Evolutionary conservation across 768 basidiomycete species (phyloP).

Genomic region (Leccinum uliginosum): DNA sequence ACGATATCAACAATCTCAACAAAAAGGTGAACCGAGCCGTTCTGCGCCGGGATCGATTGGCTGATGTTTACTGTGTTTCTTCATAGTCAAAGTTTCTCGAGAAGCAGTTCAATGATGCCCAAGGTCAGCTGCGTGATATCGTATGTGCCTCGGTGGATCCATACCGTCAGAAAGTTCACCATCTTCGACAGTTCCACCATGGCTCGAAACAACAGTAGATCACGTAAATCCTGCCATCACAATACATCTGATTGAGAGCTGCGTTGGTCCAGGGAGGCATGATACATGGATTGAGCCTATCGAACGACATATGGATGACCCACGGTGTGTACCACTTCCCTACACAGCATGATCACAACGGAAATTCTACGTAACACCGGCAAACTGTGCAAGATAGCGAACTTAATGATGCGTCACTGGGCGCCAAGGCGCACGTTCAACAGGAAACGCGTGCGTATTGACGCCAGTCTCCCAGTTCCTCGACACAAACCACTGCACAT

Average conservation of each 20-base stretch:
- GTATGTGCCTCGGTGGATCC: constrained; percentile 38
- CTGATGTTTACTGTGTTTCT: not conserved
- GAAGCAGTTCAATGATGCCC: constrained; percentile 90
- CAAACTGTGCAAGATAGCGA: not conserved
- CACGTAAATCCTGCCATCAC: not conserved
- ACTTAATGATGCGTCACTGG: constrained; percentile 5
- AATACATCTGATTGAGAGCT: constrained; percentile 9
- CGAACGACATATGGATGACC: not conserved
- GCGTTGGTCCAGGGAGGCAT: not conserved
- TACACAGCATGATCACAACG: not conserved
- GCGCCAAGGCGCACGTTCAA: constrained; percentile 14
- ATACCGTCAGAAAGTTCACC: constrained; percentile 3
- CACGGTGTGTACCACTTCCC: constrained; percentile 1
- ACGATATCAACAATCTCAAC: constrained; percentile 74
- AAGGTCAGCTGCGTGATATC: constrained; percentile 80
- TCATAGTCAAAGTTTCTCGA: constrained; percentile 82
- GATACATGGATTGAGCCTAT: not conserved
- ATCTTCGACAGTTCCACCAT: constrained; percentile 27
- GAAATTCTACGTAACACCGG: not conserved
- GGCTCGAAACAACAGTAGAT: constrained; percentile 22
- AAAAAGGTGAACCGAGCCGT: constrained; percentile 66
- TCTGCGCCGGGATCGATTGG: not conserved
- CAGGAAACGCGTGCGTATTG: constrained; percentile 18
- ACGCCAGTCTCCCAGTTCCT: constrained; percentile 25
- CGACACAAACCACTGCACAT: constrained; percentile 28